phyloP scores from a whole-genome alignment of 805 yeast species.

The Nakazawaea pomicola region DNA sequence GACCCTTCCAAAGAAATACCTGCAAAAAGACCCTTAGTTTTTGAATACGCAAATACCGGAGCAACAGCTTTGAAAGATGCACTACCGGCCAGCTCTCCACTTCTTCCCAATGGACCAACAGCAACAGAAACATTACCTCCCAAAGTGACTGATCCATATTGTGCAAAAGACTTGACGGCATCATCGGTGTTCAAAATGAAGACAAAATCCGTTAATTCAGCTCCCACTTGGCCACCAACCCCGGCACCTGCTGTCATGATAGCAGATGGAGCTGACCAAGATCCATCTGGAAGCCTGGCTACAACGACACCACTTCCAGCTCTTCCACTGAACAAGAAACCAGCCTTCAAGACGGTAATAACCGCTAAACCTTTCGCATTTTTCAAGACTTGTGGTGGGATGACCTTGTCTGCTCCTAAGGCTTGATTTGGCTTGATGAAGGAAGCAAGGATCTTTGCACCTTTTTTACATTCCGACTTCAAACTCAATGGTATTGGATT shows the following conservation, averaged over 20 bases:
- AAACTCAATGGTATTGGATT: slow-evolving; percentile 93
- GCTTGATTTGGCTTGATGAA: slow-evolving; percentile 94
- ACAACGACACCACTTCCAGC: slow-evolving; percentile 97
- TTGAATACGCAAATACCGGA: slow-evolving; percentile 89
- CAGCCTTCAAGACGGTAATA: slow-evolving; percentile 94
- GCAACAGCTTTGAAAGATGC: slow-evolving; percentile 86
- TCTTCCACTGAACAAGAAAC: slow-evolving; percentile 91
- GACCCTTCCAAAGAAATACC: slow-evolving; percentile 98
- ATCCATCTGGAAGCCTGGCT: slow-evolving; percentile 89
- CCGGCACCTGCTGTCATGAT: slow-evolving; percentile 97
- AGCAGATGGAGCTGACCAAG: slow-evolving; percentile 98
- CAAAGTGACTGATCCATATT: slow-evolving; percentile 86
- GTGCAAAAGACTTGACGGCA: slow-evolving; percentile 93
- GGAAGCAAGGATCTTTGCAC: slow-evolving; percentile 85
- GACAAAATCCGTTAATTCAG: slow-evolving; percentile 93
- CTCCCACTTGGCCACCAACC: slow-evolving; percentile 97
- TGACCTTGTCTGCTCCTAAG: slow-evolving; percentile 81
- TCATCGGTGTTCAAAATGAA: slow-evolving; percentile 81
- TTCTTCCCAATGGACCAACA: slow-evolving; percentile 96
- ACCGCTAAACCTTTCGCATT: slow-evolving; percentile 92
- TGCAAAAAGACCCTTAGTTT: slow-evolving; percentile 94
- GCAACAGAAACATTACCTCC: slow-evolving; percentile 96
- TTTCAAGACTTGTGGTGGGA: slow-evolving; percentile 82
- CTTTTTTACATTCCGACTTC: slow-evolving; percentile 86
- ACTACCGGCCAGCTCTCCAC: slow-evolving; percentile 95